Base-by-base conservation (phyloP, 176 grass and related monocot species). In the Phyllostachys edulis region DNA sequence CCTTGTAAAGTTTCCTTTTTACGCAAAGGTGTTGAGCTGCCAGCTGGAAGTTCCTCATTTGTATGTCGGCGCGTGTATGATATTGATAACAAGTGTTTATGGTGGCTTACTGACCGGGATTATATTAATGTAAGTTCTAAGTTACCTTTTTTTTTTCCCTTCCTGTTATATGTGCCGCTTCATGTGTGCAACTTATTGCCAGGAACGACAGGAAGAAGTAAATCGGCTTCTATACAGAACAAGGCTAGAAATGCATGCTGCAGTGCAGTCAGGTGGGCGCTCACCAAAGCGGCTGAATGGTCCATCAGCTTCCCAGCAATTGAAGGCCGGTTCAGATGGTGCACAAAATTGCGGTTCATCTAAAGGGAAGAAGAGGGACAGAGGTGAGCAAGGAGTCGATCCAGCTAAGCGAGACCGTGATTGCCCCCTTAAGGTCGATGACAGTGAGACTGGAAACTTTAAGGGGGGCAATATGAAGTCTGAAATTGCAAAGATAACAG, bases 201-300 rank as follows among this genome's bases (percentile, higher is more conserved):
- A 97, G 94, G 92, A 97, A 77, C 92, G 86, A 7, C 94, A 97
- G 80, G 94, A 97, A 79, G 90, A 97, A 87, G 86, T 97, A 85
- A 91, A 90, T 83, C 78, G 77, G 29, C 90, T 94, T 73, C 83
- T 97, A 67, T 54, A 91, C 55, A 92, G 77, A 90, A 90, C 92
- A 73, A 78, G 61, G 67, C 63, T 90, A 97, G 94, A 97, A 92
- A 97, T 97, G 94, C 92, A 94, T 97, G 92, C 86, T 54, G 88
- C 90, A 61, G 90, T 94, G 56, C 94, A 92, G 69, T 92, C 92
- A 77, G 94, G 86, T 73, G 94, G 88, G 55, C 80, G 84, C 52
- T 97, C 94, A 85, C 92, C 92, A 46, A 97, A 94, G 71, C 67
- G 77, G 36, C 66, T 89, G 41, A 92, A 92, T 79, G 84, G 86